phyloP scores from a whole-genome alignment of 176 grass and related monocot genomes.

The Raddia guianensis region DNA sequence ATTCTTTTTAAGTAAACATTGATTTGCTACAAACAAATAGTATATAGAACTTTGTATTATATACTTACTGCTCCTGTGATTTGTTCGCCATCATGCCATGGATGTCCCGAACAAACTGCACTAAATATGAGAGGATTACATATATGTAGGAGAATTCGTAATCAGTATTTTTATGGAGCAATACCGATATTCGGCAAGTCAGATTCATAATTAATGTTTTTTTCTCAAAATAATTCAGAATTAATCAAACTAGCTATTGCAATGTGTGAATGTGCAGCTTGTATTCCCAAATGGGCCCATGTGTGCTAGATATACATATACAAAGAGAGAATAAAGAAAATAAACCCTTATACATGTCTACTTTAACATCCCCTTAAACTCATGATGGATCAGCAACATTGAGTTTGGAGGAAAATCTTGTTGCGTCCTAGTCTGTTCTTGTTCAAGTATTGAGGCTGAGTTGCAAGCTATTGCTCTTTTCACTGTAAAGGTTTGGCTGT shows the following conservation, averaged over 20 bases:
- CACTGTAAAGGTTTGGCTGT: too few species aligned
- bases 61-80: slow-evolving; percentile 70
- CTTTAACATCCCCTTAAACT: too few species aligned
- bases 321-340: too few species aligned
- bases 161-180: slow-evolving; percentile 19
- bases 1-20: neutral
- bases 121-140: slow-evolving; percentile 36
- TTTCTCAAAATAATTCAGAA: neutral
- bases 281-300: too few species aligned
- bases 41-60: slow-evolving; percentile 1
- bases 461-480: too few species aligned
- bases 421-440: too few species aligned
- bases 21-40: neutral
- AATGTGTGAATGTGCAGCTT: too few species aligned
- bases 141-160: slow-evolving; percentile 18
- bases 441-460: too few species aligned
- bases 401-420: too few species aligned
- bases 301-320: too few species aligned
- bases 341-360: too few species aligned
- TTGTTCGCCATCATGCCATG: slow-evolving; percentile 96
- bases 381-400: too few species aligned
- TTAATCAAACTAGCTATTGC: slow-evolving; percentile 5
- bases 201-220: neutral
- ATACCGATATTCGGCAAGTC: slow-evolving; percentile 23
- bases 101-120: slow-evolving; percentile 94